Evolutionary conservation across 768 basidiomycete genomes (phyloP), one percentile per base, ranked within the genome.

Genomic region (Termitomyces sp.): DNA sequence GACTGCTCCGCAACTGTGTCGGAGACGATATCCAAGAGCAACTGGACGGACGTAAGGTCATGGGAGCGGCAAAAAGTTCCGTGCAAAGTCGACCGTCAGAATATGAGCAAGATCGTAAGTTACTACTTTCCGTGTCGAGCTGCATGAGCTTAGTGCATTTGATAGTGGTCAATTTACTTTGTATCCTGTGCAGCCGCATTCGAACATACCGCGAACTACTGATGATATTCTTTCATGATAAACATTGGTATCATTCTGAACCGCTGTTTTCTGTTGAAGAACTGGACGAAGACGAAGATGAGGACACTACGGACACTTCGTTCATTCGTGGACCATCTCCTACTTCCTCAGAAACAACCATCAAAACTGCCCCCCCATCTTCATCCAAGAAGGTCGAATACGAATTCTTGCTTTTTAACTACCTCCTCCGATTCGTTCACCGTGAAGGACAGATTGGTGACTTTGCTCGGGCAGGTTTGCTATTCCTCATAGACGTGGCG

Each of bases 151-250:
- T 48, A 58, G 65, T 59, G n/a, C 20, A 55, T 51, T 61, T 17
- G 49, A 47, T 68, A 97, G 88, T 98, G 73, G 94, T 97, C 63
- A 92, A 95, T 71, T 78, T 97, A 34, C 83, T 98, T 57, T 96
- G 94, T 75, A 92, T 91, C 62, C 74, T 98, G 38, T 96, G 95
- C 80, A 94, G 91, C 68, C 85, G 94, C 49, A 97, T 98, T 70
- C 83, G 92, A 59, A 91, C 91, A 36, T 87, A 89, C 70, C 86
- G 92, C 43, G 92, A 95, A 67, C 79, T 98, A 2, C 85, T 98
- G 43, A 91, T 97, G 84, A 96, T 98, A 64, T 98, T 98, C 79
- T 96, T 98, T 72, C 94, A 96, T 68, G 94, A 96, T 71, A 95
- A 92, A 69, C 87, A 92, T 66, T 92, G 92, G 87, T 89, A 87